Conservation (phyloP, 805 yeast genomes). For the Candida nitratophila region DNA sequence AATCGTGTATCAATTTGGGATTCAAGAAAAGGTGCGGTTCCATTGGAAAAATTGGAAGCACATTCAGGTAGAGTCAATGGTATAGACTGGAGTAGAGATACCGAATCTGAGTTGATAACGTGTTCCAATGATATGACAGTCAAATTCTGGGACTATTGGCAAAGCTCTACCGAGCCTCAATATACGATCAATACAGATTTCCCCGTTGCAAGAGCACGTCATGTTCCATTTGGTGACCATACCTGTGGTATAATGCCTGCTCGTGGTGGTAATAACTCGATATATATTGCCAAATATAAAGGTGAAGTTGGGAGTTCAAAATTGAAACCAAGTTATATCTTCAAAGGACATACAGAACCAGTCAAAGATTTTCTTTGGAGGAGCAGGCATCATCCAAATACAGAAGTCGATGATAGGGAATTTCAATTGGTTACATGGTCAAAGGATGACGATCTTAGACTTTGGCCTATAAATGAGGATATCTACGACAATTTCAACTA, state of each 20-base stretch:
- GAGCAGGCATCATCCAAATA: constrained; percentile 39
- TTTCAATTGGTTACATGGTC: constrained; percentile 94
- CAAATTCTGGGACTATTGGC: constrained; percentile 69
- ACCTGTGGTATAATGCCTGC: constrained; percentile 88
- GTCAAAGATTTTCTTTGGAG: constrained; percentile 90
- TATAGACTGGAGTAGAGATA: constrained; percentile 66
- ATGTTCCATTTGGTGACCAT: constrained; percentile 76
- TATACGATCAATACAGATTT: constrained; percentile 63
- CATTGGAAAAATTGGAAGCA: constrained; percentile 60
- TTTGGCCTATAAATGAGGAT: constrained; percentile 64
- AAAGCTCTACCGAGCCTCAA: constrained; percentile 36
- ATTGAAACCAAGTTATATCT: constrained; percentile 48
- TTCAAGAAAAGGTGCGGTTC: constrained; percentile 70
- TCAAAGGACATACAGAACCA: constrained; percentile 78
- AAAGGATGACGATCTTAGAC: constrained; percentile 72
- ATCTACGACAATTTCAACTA: constrained; percentile 41
- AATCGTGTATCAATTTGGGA: constrained; percentile 84
- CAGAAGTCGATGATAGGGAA: constrained; percentile 59
- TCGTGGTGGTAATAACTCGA: constrained; percentile 71
- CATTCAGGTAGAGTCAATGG: constrained; percentile 89
- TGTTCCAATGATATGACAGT: constrained; percentile 84
- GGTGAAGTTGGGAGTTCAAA: constrained; percentile 27
- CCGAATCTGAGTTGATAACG: constrained; percentile 57
- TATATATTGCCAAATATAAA: constrained; percentile 47
- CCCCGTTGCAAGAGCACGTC: constrained; percentile 86